phyloP scores from a whole-genome alignment of 495 filamentous ascomycete genomes.

The Aspergillus biplanus region DNA sequence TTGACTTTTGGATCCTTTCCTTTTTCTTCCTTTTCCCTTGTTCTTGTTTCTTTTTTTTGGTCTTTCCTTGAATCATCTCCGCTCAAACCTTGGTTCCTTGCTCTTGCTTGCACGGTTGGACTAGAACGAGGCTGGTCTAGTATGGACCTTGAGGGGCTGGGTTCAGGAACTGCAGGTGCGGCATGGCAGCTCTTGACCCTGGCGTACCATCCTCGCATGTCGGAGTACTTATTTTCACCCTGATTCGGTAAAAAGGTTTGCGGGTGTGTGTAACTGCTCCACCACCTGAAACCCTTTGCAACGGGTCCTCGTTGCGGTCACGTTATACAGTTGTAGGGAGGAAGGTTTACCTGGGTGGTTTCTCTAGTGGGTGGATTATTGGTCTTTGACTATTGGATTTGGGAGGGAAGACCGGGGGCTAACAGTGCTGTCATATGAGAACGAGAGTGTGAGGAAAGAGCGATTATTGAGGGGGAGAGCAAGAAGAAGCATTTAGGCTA shows the following conservation, averaged over 20 bases:
- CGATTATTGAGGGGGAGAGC: neutral
- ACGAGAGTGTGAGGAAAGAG: too few relatives aligned
- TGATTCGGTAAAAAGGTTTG: conserved; percentile 13
- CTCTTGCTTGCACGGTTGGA: neutral
- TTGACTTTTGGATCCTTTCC: neutral
- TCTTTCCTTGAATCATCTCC: neutral
- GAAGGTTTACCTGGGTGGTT: neutral
- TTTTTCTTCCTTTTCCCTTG: neutral
- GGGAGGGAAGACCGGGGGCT: neutral
- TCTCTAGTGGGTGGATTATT: neutral
- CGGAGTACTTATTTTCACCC: neutral
- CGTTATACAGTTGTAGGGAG: neutral
- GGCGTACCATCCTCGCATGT: conserved; percentile 9
- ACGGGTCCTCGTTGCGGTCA: neutral
- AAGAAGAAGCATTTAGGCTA: conserved; percentile 7
- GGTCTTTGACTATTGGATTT: neutral
- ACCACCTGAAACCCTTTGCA: conserved; percentile 15
- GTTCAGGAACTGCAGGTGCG: conserved; percentile 2
- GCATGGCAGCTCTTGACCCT: conserved; percentile 10
- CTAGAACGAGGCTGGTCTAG: neutral
- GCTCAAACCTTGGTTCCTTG: neutral
- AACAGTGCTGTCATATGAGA: too few relatives aligned
- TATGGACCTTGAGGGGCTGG: neutral
- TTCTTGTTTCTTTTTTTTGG: neutral
- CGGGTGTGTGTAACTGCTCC: conserved; percentile 9